Base-by-base conservation (phyloP, 768 basidiomycete species). In the Paxillus ammoniavirescens region DNA sequence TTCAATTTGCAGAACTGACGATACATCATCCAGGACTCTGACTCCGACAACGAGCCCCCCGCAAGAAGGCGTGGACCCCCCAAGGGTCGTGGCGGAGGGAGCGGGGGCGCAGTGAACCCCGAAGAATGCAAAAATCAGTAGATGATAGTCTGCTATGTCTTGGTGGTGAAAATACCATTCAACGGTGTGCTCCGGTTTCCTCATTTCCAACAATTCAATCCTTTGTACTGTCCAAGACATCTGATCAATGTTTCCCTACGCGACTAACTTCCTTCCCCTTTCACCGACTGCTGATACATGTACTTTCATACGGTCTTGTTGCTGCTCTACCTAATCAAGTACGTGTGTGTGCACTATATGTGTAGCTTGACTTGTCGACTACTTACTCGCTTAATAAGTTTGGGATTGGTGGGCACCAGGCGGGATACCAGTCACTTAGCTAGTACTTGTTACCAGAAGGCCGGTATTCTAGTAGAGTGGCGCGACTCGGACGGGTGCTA, bases 81-180 rank as follows among this genome's bases (percentile, higher is more conserved):
- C 60, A 87, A 83, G 70, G 79, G 79, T 47, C 79, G 81, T 52
- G 75, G 73, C 38, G 77, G 72, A 17, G 70, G 73, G 8, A 59
- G 65, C 31, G 73, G 69, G 8, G 78, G 71, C 43, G 71, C 69
- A n/a, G 63, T 69, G 35, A 80, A 80, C 60, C 83, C 90, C 1
- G 87, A 92, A 66, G 93, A 95, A 70, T 95, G 93, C 80, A 92
- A 93, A 77, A 89, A 93, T 69, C 92, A 94, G 86, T 94, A 73
- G 72, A 63, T 47, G 54, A 28, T 33, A 47, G 5, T 52, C 41
- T 46, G 42, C 38, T 55, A 52, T 58, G 41, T 54, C 43, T 53
- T 51, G 42, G 47, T 60, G 53, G 15, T 46, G 23, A 53, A 45
- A 52, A 59, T 64, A 66, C 67, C 62, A 52, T 50, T 49, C 54